These are phyloP conservation scores for Nigrospora osmanthi DNA, from an alignment of 2,329 filamentous ascomycete genomes.

Conservation along the genomic window DNA sequence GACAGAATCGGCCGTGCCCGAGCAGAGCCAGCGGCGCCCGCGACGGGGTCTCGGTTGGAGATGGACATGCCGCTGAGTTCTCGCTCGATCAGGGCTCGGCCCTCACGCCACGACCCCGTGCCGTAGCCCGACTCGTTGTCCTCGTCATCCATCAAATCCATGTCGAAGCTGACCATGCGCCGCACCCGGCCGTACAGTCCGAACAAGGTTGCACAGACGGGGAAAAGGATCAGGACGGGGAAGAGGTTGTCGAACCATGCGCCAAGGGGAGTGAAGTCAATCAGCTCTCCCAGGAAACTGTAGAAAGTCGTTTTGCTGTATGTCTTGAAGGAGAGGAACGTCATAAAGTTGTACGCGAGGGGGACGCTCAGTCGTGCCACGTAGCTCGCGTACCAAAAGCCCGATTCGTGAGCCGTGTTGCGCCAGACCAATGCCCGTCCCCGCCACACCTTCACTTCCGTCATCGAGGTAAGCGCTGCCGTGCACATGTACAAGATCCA, in stretches of 20 bases:
- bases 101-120: constrained; percentile 83
- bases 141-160: constrained; percentile 63
- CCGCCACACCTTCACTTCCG: constrained; percentile 95
- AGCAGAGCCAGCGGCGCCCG: constrained; percentile 21
- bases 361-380: constrained; percentile 90
- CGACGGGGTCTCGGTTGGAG: constrained; percentile 37
- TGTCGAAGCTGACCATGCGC: constrained; percentile 68
- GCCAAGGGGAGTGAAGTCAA: constrained; percentile 76
- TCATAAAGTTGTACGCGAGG: constrained; percentile 92
- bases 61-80: constrained; percentile 63
- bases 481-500: constrained; percentile 98
- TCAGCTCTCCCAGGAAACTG: constrained; percentile 72
- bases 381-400: constrained; percentile 92
- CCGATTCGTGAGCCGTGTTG: constrained; percentile 87
- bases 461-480: constrained; percentile 79
- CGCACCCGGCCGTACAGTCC: constrained; percentile 80
- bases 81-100: constrained; percentile 79
- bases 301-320: constrained; percentile 80
- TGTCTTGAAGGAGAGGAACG: constrained; percentile 67
- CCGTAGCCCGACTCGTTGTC: constrained; percentile 60
- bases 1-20: constrained; percentile 39
- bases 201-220: constrained; percentile 79
- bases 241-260: constrained; percentile 83
- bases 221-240: constrained; percentile 78
- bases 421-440: constrained; percentile 83